Evolutionary conservation across 2,329 filamentous ascomycete species (phyloP).

Genomic region (Cytospora leucostoma): DNA sequence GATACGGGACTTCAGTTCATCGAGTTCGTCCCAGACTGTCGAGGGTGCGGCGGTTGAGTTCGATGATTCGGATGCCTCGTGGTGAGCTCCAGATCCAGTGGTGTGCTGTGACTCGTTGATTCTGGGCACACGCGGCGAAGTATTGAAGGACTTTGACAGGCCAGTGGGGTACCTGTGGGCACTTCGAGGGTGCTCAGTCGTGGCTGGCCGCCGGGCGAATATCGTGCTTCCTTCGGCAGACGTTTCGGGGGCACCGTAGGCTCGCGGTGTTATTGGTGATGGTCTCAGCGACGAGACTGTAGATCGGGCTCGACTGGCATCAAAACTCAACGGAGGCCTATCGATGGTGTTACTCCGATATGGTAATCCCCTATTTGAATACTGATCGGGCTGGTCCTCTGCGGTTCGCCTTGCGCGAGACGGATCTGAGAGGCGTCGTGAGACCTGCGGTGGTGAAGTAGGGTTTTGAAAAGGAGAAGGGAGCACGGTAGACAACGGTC

Average conservation of each 20-base stretch:
- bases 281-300: slow-evolving; percentile 38
- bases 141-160: slow-evolving; percentile 54
- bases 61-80: slow-evolving; percentile 80
- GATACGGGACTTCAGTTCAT: slow-evolving; percentile 92
- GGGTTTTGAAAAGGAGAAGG: slow-evolving; percentile 45
- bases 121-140: slow-evolving; percentile 60
- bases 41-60: slow-evolving; percentile 86
- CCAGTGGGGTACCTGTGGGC: slow-evolving; percentile 29
- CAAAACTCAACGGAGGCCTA: slow-evolving; percentile 41
- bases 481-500: slow-evolving; percentile 55
- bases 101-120: slow-evolving; percentile 41
- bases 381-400: slow-evolving; percentile 47
- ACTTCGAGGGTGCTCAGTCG: slow-evolving; percentile 23
- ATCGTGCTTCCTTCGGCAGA: slow-evolving; percentile 35
- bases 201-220: slow-evolving; percentile 35
- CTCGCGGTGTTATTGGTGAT: slow-evolving; percentile 52
- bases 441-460: slow-evolving; percentile 52
- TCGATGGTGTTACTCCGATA: slow-evolving; percentile 48
- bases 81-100: slow-evolving; percentile 46
- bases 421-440: slow-evolving; percentile 58
- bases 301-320: slow-evolving; percentile 38
- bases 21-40: slow-evolving; percentile 96
- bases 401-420: slow-evolving; percentile 42
- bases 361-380: slow-evolving; percentile 44
- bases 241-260: slow-evolving; percentile 50